These are phyloP conservation scores for Stygiomarasmius scandens DNA, from an alignment of 1,284 basidiomycete genomes.

Conservation along the genomic window DNA sequence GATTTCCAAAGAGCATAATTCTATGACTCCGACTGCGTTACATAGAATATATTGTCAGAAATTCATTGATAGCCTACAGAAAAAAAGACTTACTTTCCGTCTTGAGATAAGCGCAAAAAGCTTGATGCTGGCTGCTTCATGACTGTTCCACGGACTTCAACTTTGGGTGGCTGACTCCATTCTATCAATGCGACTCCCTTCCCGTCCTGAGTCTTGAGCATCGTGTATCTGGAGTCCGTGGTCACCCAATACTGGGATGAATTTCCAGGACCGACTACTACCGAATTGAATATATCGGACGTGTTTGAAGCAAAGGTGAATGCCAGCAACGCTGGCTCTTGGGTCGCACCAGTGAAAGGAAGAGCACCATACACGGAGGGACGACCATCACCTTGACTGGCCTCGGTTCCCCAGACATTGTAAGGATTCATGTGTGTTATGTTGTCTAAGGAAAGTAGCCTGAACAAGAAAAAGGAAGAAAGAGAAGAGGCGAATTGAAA, in stretches of 20 bases:
- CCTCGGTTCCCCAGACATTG: not conserved
- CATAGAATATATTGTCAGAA: too few species aligned
- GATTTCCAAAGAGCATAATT: constrained; percentile 42
- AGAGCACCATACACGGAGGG: constrained; percentile 14
- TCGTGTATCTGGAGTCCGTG: constrained; percentile 44
- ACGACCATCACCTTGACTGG: not conserved
- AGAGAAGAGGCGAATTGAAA: not conserved
- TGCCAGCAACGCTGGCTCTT: constrained; percentile 19
- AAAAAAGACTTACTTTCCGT: constrained; percentile 40
- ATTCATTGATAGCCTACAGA: too few species aligned
- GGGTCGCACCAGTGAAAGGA: not conserved
- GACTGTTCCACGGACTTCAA: constrained; percentile 46
- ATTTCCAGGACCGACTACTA: constrained; percentile 43
- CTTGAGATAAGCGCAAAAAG: constrained; percentile 48
- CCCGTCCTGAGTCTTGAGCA: constrained; percentile 43
- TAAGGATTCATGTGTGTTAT: not conserved
- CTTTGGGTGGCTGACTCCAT: constrained; percentile 44
- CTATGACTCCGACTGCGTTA: constrained; percentile 33
- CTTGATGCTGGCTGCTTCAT: constrained; percentile 38
- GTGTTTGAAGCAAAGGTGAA: constrained; percentile 46
- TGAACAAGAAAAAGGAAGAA: not conserved
- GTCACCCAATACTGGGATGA: constrained; percentile 32
- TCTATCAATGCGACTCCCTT: constrained; percentile 46
- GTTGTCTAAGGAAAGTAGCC: too few species aligned
- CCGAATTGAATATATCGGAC: constrained; percentile 46